Percentiles rank a stretch among this genome's conserved stretches.
Evolutionary conservation across 352 stramenopile species (phyloP).

Genomic region (Pythium insidiosum): DNA sequence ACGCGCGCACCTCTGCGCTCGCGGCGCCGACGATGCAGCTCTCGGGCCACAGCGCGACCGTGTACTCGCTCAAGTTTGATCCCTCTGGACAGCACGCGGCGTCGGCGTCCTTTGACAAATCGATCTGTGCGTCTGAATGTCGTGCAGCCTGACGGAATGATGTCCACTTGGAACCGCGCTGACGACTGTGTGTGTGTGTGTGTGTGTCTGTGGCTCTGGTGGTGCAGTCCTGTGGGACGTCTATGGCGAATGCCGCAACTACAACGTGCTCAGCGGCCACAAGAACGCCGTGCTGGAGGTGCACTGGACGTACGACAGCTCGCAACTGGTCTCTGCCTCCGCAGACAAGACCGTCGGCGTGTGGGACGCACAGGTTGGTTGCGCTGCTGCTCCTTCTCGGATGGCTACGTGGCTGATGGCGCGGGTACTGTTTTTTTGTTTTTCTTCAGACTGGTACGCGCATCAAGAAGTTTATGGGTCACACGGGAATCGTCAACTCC

Average conservation of each 20-base stretch:
- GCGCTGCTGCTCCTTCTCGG: background rate
- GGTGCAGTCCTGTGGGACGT: slow-evolving; percentile 86
- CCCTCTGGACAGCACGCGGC: slow-evolving; percentile 57
- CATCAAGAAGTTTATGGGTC: slow-evolving; percentile 80
- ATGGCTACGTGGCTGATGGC: slow-evolving; percentile 3
- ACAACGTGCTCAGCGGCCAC: slow-evolving; percentile 90
- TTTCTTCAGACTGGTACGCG: slow-evolving; percentile 65
- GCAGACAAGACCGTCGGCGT: slow-evolving; percentile 90
- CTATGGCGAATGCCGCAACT: slow-evolving; percentile 89
- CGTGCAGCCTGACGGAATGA: background rate
- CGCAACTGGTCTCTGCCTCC: slow-evolving; percentile 84
- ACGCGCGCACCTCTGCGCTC: slow-evolving; percentile 57
- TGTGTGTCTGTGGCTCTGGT: slow-evolving; percentile 1
- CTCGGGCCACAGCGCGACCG: slow-evolving; percentile 57
- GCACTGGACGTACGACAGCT: slow-evolving; percentile 87
- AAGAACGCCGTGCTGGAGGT: slow-evolving; percentile 95
- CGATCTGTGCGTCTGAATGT: slow-evolving; percentile 32
- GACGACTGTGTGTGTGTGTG: background rate
- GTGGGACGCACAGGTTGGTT: slow-evolving; percentile 59
- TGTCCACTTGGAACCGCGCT: background rate
- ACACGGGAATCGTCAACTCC: slow-evolving; percentile 88
- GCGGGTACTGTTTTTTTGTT: slow-evolving; percentile 23
- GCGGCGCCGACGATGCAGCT: slow-evolving; percentile 73
- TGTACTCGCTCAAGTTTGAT: slow-evolving; percentile 81
- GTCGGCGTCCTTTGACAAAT: slow-evolving; percentile 65